Base-by-base conservation (phyloP, 108 stramenopile species). In the Skeletonema menzelii region DNA sequence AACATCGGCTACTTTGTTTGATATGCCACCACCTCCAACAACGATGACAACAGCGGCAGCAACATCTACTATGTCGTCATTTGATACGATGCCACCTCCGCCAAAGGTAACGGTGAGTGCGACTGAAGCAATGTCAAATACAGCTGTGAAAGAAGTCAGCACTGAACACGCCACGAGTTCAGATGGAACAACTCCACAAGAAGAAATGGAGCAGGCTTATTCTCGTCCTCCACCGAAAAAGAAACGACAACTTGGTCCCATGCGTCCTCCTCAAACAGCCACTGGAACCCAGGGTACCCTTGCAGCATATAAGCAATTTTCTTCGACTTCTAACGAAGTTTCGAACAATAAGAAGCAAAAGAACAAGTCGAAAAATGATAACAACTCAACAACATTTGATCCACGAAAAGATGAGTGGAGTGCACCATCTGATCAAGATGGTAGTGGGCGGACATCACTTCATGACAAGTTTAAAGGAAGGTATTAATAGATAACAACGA, bases 381-480 rank as follows among this genome's bases (percentile, higher is more conserved):
- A 66, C 24, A 61, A 66, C 24, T 40, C 24, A 20, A 46, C 56
- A 46, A 13, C 27, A 32, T 17, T 82, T 38, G 86, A 86, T 67
- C 40, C 77, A n/a, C 70, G 85, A 37, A 78, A 81, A 56, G 93
- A 94, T 53, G 82, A 76, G 44, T 94, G 93, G 93, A 75, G 67
- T n/a, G 88, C 90, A 53, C 93, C 93, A 5, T 61, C 32, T 4
- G 88, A 71, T 67, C 90, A 91, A 80, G 90, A 91, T 70, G 93
- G 90, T 31, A 91, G 88, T 67, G 93, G 93, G 19, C 74, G 63
- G 2, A 91, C 93, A 12, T 83, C 87, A 34, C 67, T 91, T 56
- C 91, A 94, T 79, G 82, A 84, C 17, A 94, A 91, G 62, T 94
- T 94, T 78, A 87, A 85, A 22, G 93, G 90, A n/a, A 70, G 90